phyloP scores from a whole-genome alignment of 2,329 filamentous ascomycete species.

The Phoma sp. region DNA sequence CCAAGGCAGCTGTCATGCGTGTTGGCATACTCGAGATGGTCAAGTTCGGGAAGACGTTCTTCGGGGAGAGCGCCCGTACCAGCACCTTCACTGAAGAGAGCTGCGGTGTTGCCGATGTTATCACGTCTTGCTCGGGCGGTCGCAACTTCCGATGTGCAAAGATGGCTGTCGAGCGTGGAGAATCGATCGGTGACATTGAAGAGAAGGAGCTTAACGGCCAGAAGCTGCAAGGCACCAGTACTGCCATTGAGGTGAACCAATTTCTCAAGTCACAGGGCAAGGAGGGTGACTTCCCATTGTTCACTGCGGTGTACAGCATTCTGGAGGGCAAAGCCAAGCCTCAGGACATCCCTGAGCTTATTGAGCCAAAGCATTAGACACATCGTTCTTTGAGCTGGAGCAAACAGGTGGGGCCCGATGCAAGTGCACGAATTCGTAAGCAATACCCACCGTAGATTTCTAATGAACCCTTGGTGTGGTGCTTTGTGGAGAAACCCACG shows the following conservation, averaged over 20 bases:
- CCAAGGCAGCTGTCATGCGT: constrained; percentile 98
- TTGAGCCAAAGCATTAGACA: constrained; percentile 45
- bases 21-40: constrained; percentile 96
- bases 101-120: constrained; percentile 91
- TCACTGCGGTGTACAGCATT: constrained; percentile 86
- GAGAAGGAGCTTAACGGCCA: constrained; percentile 90
- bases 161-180: constrained; percentile 79
- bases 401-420: neutral
- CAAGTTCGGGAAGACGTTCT: constrained; percentile 93
- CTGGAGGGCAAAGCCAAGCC: constrained; percentile 77
- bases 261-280: constrained; percentile 81
- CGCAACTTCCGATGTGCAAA: constrained; percentile 94
- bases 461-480: constrained; percentile 1
- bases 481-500: neutral
- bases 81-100: constrained; percentile 97
- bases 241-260: constrained; percentile 86
- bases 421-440: constrained; percentile 8
- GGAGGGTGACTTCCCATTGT: constrained; percentile 87
- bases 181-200: constrained; percentile 87
- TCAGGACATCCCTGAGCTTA: constrained; percentile 77
- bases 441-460: constrained; percentile 20
- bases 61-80: constrained; percentile 78
- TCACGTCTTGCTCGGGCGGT: constrained; percentile 90
- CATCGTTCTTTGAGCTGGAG: neutral
- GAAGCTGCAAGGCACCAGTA: constrained; percentile 93